These are phyloP conservation scores for Lagenidium sp. DNA, from an alignment of 352 stramenopile genomes.

Conservation along the genomic window DNA sequence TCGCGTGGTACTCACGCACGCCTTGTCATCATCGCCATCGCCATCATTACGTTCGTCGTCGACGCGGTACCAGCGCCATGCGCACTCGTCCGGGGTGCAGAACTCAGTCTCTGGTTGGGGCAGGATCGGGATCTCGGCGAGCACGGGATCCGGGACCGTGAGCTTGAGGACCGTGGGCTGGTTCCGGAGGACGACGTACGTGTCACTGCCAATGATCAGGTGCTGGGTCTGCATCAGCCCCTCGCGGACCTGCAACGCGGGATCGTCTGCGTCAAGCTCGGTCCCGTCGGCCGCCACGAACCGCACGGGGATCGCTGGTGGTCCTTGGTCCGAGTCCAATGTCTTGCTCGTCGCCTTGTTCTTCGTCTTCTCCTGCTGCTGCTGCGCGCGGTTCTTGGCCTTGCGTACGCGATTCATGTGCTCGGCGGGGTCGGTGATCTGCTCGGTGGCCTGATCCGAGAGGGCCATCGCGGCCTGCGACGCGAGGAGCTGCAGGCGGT, in stretches of 20 bases:
- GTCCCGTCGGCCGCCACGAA: slow-evolving; percentile 25
- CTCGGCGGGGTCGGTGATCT: background rate
- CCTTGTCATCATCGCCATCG: too few relatives aligned
- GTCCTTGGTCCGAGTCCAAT: too few relatives aligned
- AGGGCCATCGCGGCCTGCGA: slow-evolving; percentile 3
- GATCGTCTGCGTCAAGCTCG: slow-evolving; percentile 23
- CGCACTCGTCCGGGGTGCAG: slow-evolving; percentile 45
- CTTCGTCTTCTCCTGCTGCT: slow-evolving; percentile 5
- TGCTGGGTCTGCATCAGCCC: slow-evolving; percentile 28
- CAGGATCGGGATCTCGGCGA: slow-evolving; percentile 32
- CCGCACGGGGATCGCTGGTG: slow-evolving; percentile 22
- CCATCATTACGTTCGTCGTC: slow-evolving; percentile 3
- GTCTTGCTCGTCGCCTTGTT: too few relatives aligned
- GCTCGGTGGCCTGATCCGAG: too few relatives aligned
- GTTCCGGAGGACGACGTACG: slow-evolving; percentile 47
- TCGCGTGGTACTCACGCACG: slow-evolving; percentile 8
- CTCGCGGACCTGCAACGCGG: slow-evolving; percentile 33
- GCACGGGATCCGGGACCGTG: slow-evolving; percentile 32
- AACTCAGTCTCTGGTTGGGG: slow-evolving; percentile 52
- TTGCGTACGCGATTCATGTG: slow-evolving; percentile 6
- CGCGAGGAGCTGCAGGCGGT: slow-evolving; percentile 50
- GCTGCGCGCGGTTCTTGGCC: slow-evolving; percentile 10
- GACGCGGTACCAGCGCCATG: slow-evolving; percentile 52
- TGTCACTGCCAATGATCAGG: slow-evolving; percentile 30
- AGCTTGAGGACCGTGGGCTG: slow-evolving; percentile 44